Conservation (phyloP, 208 protist species). For the Blechomonas ayalai region DNA sequence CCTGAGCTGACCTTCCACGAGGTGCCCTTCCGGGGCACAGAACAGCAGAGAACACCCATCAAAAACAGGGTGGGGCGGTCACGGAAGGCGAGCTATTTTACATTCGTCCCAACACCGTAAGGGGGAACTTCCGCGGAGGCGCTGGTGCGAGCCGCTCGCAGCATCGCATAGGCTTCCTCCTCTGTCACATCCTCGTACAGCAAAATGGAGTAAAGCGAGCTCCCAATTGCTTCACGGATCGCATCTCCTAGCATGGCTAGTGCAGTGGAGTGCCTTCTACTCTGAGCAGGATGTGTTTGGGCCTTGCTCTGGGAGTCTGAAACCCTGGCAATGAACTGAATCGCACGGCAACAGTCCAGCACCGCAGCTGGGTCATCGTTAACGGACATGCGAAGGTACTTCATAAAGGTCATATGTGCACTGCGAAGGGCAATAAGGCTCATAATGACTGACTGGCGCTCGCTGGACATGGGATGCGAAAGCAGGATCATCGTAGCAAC, state of each 20-base stretch:
- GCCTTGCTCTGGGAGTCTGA: constrained; percentile 14
- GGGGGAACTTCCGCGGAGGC: too few relatives aligned
- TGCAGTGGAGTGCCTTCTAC: constrained; percentile 4
- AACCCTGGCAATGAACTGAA: constrained; percentile 59
- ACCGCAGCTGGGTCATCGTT: constrained; percentile 40
- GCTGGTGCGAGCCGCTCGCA: constrained; percentile 33
- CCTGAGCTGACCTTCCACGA: too few relatives aligned
- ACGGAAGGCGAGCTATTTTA: too few relatives aligned
- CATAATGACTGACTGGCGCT: constrained; percentile 30
- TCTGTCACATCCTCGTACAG: constrained; percentile 65
- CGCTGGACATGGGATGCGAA: constrained; percentile 31
- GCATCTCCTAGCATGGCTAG: constrained; percentile 40
- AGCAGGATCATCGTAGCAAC: constrained; percentile 60
- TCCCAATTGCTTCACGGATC: constrained; percentile 48
- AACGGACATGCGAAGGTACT: constrained; percentile 67
- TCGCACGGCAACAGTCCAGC: constrained; percentile 50
- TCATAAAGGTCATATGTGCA: constrained; percentile 65
- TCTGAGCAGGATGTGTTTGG: background rate
- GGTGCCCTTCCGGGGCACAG: too few relatives aligned
- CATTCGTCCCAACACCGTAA: too few relatives aligned
- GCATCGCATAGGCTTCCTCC: constrained; percentile 49
- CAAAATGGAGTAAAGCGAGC: constrained; percentile 47
- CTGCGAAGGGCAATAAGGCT: constrained; percentile 47
- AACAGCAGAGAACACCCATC: too few relatives aligned
- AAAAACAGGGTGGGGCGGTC: too few relatives aligned